A percentile compares a stretch with the other conserved stretches of the same genome.
phyloP scores from a whole-genome alignment of 140 eudicot genomes.

The Flaveria floridana region DNA sequence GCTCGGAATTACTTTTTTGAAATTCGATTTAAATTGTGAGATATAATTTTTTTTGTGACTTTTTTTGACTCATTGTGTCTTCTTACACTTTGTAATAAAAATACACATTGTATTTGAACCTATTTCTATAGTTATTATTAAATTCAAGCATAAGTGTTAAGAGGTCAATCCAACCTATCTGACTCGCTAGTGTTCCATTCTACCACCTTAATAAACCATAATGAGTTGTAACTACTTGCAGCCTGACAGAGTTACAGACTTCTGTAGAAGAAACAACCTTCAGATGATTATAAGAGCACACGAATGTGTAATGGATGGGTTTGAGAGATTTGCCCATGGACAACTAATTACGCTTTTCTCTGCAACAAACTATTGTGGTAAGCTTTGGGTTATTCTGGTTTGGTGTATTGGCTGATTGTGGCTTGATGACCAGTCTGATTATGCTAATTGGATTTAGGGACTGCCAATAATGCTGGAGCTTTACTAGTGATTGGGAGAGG shows the following conservation, averaged over 20 bases:
- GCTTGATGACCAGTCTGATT: slow-evolving; percentile 24
- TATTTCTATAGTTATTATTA: background rate
- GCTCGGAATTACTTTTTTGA: too few relatives aligned
- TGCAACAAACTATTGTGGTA: slow-evolving; percentile 97
- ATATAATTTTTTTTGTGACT: too few relatives aligned
- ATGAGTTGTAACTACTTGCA: slow-evolving; percentile 42
- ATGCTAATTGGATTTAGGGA: slow-evolving; percentile 50
- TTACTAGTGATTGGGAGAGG: slow-evolving; percentile 91
- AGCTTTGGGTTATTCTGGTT: background rate
- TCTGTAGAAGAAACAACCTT: slow-evolving; percentile 77
- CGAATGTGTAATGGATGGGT: slow-evolving; percentile 96
- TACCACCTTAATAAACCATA: background rate
- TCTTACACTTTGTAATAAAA: too few relatives aligned
- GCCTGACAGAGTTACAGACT: slow-evolving; percentile 93
- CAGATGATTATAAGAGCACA: slow-evolving; percentile 93
- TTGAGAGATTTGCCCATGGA: slow-evolving; percentile 95
- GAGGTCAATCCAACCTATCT: background rate
- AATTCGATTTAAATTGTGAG: too few relatives aligned
- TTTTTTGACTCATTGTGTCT: too few relatives aligned
- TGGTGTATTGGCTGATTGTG: background rate
- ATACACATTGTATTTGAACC: too few relatives aligned
- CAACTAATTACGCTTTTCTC: slow-evolving; percentile 92
- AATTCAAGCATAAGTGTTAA: background rate
- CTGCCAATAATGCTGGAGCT: slow-evolving; percentile 96
- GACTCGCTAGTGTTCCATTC: background rate